phyloP scores from a whole-genome alignment of 495 filamentous ascomycete species.

The Xylaria nigripes region DNA sequence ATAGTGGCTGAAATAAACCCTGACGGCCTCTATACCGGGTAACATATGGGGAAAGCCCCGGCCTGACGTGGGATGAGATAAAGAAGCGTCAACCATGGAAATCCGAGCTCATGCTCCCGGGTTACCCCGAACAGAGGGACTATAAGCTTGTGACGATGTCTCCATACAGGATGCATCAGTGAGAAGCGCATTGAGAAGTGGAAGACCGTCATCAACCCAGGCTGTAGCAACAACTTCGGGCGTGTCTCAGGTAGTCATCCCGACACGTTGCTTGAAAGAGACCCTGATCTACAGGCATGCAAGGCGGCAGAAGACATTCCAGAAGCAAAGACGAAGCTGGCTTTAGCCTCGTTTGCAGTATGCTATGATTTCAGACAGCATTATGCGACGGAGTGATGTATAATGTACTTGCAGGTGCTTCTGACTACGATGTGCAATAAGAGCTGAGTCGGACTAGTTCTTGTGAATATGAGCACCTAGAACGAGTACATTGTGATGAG shows the following conservation, averaged over 20 bases:
- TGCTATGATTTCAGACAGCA: constrained; percentile 39
- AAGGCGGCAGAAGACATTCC: constrained; percentile 27
- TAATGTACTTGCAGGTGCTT: neutral
- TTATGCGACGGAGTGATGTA: constrained; percentile 23
- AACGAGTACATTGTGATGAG: neutral
- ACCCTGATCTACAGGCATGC: constrained; percentile 33
- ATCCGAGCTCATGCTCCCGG: constrained; percentile 50
- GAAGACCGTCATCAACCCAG: constrained; percentile 46
- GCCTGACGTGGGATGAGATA: constrained; percentile 46
- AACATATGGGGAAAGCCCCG: constrained; percentile 48
- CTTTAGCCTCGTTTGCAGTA: constrained; percentile 25
- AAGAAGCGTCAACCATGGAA: constrained; percentile 43
- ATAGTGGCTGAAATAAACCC: constrained; percentile 52
- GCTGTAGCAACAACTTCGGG: constrained; percentile 46
- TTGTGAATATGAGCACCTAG: neutral
- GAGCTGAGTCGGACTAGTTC: neutral
- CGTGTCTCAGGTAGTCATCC: constrained; percentile 33
- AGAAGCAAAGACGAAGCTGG: constrained; percentile 22
- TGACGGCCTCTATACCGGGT: constrained; percentile 54
- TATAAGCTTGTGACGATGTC: constrained; percentile 48
- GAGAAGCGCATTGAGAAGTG: constrained; percentile 50
- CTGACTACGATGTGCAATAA: neutral
- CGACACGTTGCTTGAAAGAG: constrained; percentile 26
- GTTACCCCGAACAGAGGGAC: constrained; percentile 48
- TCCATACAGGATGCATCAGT: constrained; percentile 55